Conservation (phyloP, 1,139 yeast genomes). For the Kodamaea suecica region DNA sequence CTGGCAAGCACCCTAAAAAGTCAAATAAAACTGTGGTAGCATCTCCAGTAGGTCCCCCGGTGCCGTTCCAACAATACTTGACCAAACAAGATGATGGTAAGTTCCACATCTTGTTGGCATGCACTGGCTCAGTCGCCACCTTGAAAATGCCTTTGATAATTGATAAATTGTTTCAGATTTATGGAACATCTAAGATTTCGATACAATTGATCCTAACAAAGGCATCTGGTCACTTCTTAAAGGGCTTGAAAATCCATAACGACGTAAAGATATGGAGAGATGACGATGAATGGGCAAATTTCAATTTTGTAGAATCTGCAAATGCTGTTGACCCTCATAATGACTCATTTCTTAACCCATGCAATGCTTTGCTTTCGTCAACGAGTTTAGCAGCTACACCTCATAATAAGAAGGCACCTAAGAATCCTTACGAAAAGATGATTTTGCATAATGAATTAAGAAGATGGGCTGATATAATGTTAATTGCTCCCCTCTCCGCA, state of each 20-base stretch:
- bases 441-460: constrained; percentile 85
- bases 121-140: constrained; percentile 96
- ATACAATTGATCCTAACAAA: constrained; percentile 85
- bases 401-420: constrained; percentile 28
- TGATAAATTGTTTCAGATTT: constrained; percentile 74
- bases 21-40: constrained; percentile 34
- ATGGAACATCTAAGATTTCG: constrained; percentile 66
- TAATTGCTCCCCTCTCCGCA: constrained; percentile 92
- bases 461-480: constrained; percentile 92
- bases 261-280: constrained; percentile 93
- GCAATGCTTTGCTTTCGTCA: background rate
- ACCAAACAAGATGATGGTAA: constrained; percentile 75
- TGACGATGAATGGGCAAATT: constrained; percentile 81
- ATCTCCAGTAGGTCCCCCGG: constrained; percentile 64
- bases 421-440: constrained; percentile 40
- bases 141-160: constrained; percentile 86
- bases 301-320: constrained; percentile 23
- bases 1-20: constrained; percentile 13
- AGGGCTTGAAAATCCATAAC: constrained; percentile 72
- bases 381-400: too few relatives aligned
- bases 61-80: constrained; percentile 70
- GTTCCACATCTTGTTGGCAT: constrained; percentile 82
- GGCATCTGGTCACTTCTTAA: constrained; percentile 78
- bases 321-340: background rate
- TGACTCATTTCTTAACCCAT: constrained; percentile 7